Base-by-base conservation (phyloP, 2,329 filamentous ascomycete species). In the Pseudocercospora fijiensis region DNA sequence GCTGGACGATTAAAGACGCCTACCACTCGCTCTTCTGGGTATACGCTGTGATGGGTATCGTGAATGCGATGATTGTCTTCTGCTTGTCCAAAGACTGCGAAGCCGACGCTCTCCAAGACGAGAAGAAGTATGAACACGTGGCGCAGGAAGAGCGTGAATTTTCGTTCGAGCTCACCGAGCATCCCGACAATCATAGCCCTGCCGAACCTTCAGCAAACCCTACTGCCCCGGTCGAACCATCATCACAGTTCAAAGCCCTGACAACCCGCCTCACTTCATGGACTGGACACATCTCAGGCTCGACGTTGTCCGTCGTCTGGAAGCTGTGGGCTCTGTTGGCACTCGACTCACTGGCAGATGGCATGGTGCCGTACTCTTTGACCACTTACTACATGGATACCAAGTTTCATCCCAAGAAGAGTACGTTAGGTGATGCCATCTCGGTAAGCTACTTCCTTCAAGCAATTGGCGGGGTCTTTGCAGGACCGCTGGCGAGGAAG, bases 291-390 rank as follows among this genome's bases (percentile, higher is more conserved):
- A 85, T 92, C 20, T 86, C 85, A 4, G 76, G 75, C 2, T 78
- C 84, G n/a, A 87, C 83, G 37, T 77, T 82, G 6, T 71, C 77
- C 0, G 80, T 87, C 28, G 78, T 90, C 5, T 74, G 84, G 58
- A 85, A 86, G 57, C 80, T 94, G 0, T 89, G 87, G 71, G 76
- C 89, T 7, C 78, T 94, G 1, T 89, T 92, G 69, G 83, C 83
- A 1, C 71, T 92, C 5, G 90, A 92, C 73, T 84, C 86, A 0
- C 84, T 92, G 62, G 89, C 88, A 1, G 74, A 75, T 20, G 90
- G 90, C 1, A 83, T 93, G 73, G 88, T 87, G 3, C 85, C 76
- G 16, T 77, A 76, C 69, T 76, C 77, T 9, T 69, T 78, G 30
- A 82, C 85, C 67, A 85, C 82, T 62, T 86, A 85, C 72, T 85